These are phyloP conservation scores for Nymphaea thermarum DNA, from an alignment of 164 flowering plant genomes.

Conservation along the genomic window DNA sequence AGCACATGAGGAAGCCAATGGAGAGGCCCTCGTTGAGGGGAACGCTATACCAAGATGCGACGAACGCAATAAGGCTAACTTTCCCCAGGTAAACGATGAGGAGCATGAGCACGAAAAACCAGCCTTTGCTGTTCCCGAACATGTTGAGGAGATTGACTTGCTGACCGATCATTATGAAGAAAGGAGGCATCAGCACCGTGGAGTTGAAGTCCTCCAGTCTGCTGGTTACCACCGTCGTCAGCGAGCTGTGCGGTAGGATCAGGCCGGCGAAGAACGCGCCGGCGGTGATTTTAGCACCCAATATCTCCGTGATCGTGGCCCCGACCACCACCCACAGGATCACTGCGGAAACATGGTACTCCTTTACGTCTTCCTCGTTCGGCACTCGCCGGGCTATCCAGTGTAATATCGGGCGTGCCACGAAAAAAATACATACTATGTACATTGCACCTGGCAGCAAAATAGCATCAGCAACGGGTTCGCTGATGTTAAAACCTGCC, in stretches of 20 bases:
- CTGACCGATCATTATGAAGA: constrained; percentile 32
- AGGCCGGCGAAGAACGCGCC: constrained; percentile 58
- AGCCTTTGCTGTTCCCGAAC: constrained; percentile 12
- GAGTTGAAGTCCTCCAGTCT: constrained; percentile 31
- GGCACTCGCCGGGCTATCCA: constrained; percentile 40
- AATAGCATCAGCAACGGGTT: neutral
- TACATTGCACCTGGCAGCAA: neutral
- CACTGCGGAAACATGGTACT: constrained; percentile 22
- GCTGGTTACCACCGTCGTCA: constrained; percentile 48
- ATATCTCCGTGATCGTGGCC: constrained; percentile 32
- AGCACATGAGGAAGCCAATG: constrained; percentile 37
- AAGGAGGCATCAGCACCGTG: constrained; percentile 44
- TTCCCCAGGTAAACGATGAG: constrained; percentile 19
- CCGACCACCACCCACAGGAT: constrained; percentile 22
- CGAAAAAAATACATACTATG: constrained; percentile 2
- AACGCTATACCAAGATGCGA: constrained; percentile 23
- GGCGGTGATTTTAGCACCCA: constrained; percentile 32
- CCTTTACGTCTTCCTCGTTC: constrained; percentile 35
- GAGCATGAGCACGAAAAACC: constrained; percentile 20
- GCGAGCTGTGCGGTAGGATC: constrained; percentile 57
- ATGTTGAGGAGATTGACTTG: constrained; percentile 21
- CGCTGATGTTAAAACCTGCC: too few species aligned
- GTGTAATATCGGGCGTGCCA: constrained; percentile 13
- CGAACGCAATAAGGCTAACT: constrained; percentile 14
- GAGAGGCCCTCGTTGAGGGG: constrained; percentile 34